These are phyloP conservation scores for Ophiobolus disseminans DNA, from an alignment of 2,329 filamentous ascomycete genomes.

Conservation along the genomic window DNA sequence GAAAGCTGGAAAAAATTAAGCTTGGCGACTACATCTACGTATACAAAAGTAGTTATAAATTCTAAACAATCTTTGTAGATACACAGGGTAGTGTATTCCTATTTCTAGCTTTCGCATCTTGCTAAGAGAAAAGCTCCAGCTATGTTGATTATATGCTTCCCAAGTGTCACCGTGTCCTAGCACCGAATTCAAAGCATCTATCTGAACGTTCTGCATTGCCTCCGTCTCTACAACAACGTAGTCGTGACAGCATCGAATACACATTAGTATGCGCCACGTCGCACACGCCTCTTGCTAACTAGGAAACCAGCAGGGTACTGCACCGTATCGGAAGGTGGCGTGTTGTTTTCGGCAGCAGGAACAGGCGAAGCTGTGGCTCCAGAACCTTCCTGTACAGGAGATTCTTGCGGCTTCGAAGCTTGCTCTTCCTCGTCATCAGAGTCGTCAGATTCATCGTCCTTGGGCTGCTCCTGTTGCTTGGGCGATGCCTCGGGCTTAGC, in stretches of 20 bases:
- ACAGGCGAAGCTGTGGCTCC: neutral
- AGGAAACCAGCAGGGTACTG: conserved; percentile 6
- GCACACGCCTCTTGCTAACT: neutral
- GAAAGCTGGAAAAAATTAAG: too few relatives aligned
- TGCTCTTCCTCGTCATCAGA: neutral
- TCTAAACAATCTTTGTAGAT: too few relatives aligned
- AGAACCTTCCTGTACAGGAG: neutral
- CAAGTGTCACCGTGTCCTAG: too few relatives aligned
- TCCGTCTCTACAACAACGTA: too few relatives aligned
- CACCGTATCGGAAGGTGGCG: neutral
- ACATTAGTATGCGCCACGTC: neutral
- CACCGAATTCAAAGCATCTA: too few relatives aligned
- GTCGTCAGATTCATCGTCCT: neutral
- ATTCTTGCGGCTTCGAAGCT: neutral
- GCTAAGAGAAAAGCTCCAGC: too few relatives aligned
- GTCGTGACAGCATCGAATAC: too few relatives aligned
- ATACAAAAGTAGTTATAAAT: too few relatives aligned
- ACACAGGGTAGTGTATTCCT: too few relatives aligned
- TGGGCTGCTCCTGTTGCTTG: neutral
- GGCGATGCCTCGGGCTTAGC: neutral
- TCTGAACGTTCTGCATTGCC: too few relatives aligned
- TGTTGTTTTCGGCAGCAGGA: neutral
- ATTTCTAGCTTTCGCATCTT: neutral
- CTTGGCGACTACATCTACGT: too few relatives aligned
- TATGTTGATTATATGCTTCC: too few relatives aligned